Percentiles rank a stretch among this genome's conserved stretches.
Evolutionary conservation across 2,329 filamentous ascomycete genomes (phyloP).

Genomic region (Phaeoacremonium minimum): DNA sequence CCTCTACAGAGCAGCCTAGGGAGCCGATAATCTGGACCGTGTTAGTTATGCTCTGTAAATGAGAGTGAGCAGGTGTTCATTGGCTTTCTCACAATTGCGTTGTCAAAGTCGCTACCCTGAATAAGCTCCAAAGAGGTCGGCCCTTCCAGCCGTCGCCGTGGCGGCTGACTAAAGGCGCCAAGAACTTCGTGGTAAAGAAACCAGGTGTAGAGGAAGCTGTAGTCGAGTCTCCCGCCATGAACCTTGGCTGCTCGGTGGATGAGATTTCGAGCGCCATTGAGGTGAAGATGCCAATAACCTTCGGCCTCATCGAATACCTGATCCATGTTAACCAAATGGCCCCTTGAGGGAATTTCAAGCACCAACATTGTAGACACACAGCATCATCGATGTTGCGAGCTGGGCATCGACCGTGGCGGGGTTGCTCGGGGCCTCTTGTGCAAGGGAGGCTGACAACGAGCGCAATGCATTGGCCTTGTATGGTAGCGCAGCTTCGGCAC

Average conservation of each 20-base stretch:
- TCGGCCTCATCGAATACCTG: conserved; percentile 45
- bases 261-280: conserved; percentile 35
- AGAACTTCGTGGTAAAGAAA: conserved; percentile 43
- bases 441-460: conserved; percentile 30
- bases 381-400: conserved; percentile 44
- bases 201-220: conserved; percentile 38
- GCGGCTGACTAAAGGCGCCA: conserved; percentile 35
- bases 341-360: background rate
- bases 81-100: conserved; percentile 18
- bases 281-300: conserved; percentile 38
- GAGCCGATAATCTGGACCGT: conserved; percentile 39
- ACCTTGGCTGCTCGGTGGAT: conserved; percentile 16
- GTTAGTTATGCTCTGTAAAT: conserved; percentile 1
- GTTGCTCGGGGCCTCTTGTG: conserved; percentile 15
- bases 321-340: conserved; percentile 7
- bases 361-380: conserved; percentile 43
- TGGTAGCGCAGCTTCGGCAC: conserved; percentile 30
- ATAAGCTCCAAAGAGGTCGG: conserved; percentile 21
- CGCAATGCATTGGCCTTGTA: conserved; percentile 37
- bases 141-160: conserved; percentile 12
- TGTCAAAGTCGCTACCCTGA: conserved; percentile 22
- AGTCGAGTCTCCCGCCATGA: conserved; percentile 19
- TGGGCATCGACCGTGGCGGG: conserved; percentile 28
- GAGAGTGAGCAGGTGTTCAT: background rate
- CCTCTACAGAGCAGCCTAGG: conserved; percentile 40